Percentiles rank a stretch among this genome's conserved stretches.
phyloP scores from a whole-genome alignment of 2,329 filamentous ascomycete species.

The Paecilomyces sp. region DNA sequence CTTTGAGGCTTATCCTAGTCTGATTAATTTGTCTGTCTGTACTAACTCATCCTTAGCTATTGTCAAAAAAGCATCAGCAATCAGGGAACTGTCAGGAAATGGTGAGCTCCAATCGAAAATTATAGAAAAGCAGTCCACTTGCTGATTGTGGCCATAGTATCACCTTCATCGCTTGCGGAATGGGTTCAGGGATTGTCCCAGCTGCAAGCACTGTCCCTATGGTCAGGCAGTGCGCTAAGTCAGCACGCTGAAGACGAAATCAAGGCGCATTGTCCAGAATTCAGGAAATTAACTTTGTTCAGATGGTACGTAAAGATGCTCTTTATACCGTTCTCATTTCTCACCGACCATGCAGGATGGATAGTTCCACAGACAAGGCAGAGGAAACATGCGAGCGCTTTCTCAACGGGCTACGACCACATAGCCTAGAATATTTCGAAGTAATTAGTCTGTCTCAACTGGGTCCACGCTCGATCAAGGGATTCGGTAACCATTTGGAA shows the following conservation, averaged over 20 bases:
- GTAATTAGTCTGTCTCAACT: constrained; percentile 51
- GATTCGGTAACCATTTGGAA: constrained; percentile 45
- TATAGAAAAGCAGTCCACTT: neutral
- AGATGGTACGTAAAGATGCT: constrained; percentile 33
- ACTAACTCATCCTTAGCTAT: constrained; percentile 28
- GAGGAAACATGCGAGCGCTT: constrained; percentile 55
- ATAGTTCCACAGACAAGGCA: constrained; percentile 28
- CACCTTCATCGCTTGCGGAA: constrained; percentile 44
- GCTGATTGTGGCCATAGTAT: constrained; percentile 26
- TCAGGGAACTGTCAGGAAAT: constrained; percentile 54
- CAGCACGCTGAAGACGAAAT: constrained; percentile 50
- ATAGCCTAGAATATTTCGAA: constrained; percentile 54
- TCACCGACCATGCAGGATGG: constrained; percentile 26
- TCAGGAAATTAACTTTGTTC: constrained; percentile 55
- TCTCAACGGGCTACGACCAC: constrained; percentile 47
- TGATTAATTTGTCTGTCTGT: neutral
- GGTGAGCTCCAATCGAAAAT: constrained; percentile 22
- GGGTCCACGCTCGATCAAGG: constrained; percentile 47
- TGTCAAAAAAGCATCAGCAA: constrained; percentile 41
- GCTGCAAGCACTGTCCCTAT: constrained; percentile 53
- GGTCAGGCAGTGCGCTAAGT: constrained; percentile 54
- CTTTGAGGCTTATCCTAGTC: neutral
- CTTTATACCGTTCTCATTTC: neutral
- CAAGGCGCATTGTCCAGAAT: constrained; percentile 51
- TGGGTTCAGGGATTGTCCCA: constrained; percentile 56